Evolutionary conservation across 495 filamentous ascomycete genomes (phyloP), one percentile per base, ranked within the genome.

Genomic region (Aspergillus biplanus): DNA sequence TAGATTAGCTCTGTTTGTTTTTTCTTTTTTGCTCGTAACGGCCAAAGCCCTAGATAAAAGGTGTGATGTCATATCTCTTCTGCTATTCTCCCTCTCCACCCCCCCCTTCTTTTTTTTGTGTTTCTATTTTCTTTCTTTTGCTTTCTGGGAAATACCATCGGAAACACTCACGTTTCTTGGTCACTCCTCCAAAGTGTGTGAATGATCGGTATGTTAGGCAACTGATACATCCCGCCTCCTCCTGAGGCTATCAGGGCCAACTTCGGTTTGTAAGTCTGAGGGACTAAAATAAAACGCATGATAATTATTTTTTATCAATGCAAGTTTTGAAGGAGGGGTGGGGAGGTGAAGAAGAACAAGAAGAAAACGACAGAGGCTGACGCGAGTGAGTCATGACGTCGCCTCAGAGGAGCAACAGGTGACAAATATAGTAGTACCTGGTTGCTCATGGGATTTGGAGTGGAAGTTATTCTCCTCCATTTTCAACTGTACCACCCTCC

Each of bases 161-260:
- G 4, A 34, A 61, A 33, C 32, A 31, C 64, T 62, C 67, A 69
- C 64, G 61, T 49, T 62, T 44, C 33, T 32, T 35, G 64, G 64
- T 66, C 67, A 69, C 56, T 60, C 58, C 47, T 44, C 48, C 33
- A 42, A 42, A 42, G 33, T 27, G 61, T 31, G 56, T 56, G 55
- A 53, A 62, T 62, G 65, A 61, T 66, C 64, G 55, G 67, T 61
- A 69, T 69, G 62, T 61, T 66, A 60, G 61, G 61, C 76, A 79
- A 78, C 74, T 80, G 75, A 79, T 80, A 77, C 75, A 77, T 78
- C 75, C 74, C 65, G 21, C 32, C 44, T 13, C 16, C 16, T 50
- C 27, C 47, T 21, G 47, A 50, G 21, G 47, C 16, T 27, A 21
- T 27, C 16, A 27, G 33, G 61, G 50, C n/a, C 39, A 57, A 32